A percentile compares a stretch with the other conserved stretches of the same genome.
Evolutionary conservation across 1,139 yeast genomes (phyloP).

Genomic region (Hyphopichia fennica): DNA sequence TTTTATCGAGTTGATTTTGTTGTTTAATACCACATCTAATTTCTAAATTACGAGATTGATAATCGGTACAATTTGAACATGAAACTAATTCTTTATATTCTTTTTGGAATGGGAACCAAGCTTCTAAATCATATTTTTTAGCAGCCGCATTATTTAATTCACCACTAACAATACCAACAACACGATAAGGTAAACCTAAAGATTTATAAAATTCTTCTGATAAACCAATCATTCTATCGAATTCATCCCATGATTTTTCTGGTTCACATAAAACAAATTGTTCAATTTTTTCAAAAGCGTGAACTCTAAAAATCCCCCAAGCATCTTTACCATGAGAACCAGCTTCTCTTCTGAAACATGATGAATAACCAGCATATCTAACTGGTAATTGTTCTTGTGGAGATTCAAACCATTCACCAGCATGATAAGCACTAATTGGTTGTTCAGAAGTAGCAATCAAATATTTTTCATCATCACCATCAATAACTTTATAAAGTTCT

Average conservation of each 20-base stretch:
- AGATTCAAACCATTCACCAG: conserved; percentile 97
- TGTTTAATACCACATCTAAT: conserved; percentile 98
- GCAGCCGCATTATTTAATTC: conserved; percentile 99
- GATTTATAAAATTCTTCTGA: conserved; percentile 95
- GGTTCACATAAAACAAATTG: conserved; percentile 96
- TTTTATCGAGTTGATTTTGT: conserved; percentile 93
- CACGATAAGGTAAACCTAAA: conserved; percentile 91
- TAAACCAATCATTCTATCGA: conserved; percentile 87
- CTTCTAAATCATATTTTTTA: conserved; percentile 97
- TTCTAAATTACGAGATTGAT: conserved; percentile 97
- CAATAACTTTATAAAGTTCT: conserved; percentile 93
- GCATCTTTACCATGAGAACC: conserved; percentile 99
- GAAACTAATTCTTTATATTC: conserved; percentile 98
- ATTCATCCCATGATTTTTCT: conserved; percentile 96
- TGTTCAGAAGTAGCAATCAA: conserved; percentile 98
- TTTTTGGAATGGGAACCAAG: conserved; percentile 99
- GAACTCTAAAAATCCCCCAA: conserved; percentile 99
- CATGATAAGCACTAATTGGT: conserved; percentile 97
- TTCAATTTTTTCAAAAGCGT: conserved; percentile 96
- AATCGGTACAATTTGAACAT: conserved; percentile 98
- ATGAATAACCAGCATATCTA: conserved; percentile 95
- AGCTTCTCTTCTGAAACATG: conserved; percentile 99
- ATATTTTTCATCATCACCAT: conserved; percentile 96
- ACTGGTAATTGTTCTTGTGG: conserved; percentile 96
- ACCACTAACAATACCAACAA: conserved; percentile 97